These are phyloP conservation scores for Amylostereum chailletii DNA, from an alignment of 1,284 basidiomycete genomes.

Conservation along the genomic window DNA sequence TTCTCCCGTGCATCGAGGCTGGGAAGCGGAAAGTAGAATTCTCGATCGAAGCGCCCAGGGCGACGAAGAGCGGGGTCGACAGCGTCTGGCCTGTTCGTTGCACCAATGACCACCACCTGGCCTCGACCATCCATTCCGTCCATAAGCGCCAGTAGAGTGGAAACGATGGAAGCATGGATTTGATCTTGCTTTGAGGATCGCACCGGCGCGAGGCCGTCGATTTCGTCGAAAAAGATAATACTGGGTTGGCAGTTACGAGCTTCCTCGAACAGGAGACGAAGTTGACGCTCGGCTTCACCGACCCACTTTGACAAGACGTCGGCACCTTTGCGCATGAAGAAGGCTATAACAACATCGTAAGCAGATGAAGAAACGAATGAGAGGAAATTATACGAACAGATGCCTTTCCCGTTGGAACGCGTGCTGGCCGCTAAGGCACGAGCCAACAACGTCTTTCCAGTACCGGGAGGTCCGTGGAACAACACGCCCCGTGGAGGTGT, in stretches of 20 bases:
- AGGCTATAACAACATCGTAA: conserved; percentile 44
- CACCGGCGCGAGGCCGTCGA: conserved; percentile 96
- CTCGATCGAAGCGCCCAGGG: conserved; percentile 94
- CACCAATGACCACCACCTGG: conserved; percentile 97
- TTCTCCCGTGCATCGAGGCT: conserved; percentile 77
- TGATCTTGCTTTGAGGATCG: conserved; percentile 98
- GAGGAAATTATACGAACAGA: conserved; percentile 48
- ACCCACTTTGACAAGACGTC: conserved; percentile 99
- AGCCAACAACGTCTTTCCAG: conserved; percentile 89
- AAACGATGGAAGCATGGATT: conserved; percentile 97
- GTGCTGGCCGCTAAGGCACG: conserved; percentile 93
- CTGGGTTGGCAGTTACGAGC: conserved; percentile 88
- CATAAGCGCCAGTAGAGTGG: conserved; percentile 94
- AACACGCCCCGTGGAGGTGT: conserved; percentile 96
- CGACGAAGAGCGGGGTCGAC: conserved; percentile 93
- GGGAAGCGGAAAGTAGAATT: conserved; percentile 97
- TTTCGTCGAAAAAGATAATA: conserved; percentile 98
- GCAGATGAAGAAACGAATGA: background rate
- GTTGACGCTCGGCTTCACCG: conserved; percentile 95
- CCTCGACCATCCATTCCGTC: conserved; percentile 99
- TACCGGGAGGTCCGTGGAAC: conserved; percentile 95
- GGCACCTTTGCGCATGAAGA: conserved; percentile 99
- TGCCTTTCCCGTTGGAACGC: conserved; percentile 82
- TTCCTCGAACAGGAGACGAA: conserved; percentile 94
- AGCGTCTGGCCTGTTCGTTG: conserved; percentile 95